Evolutionary conservation across 2,329 filamentous ascomycete species (phyloP), one percentile per base, ranked within the genome.

Genomic region (Malbranchea zuffiana): DNA sequence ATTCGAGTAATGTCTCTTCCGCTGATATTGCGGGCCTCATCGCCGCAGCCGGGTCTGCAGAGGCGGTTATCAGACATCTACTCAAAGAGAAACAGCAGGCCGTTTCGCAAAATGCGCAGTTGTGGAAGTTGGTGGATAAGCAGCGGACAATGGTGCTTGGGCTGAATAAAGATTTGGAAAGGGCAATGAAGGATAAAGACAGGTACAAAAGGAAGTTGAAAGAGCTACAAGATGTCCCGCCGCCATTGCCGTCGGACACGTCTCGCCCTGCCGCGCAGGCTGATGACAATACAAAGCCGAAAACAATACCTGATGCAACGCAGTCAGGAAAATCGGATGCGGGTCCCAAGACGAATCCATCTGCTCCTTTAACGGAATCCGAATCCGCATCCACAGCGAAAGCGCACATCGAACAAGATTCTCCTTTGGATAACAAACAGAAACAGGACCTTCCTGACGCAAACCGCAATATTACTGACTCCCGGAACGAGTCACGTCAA

Each of bases 51-150:
- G 90, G 88, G 34, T 93, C 85, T 35, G 72, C 87, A 11, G 88
- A 98, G 56, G 83, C 82, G 4, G 81, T 92, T 4, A 84, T 98
- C 42, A 75, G 85, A 48, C 84, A 90, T 51, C 66, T 98, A 33
- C 65, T 95, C 45, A 92, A 83, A 55, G 90, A 98, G 55, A 96
- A 95, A 59, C 78, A 88, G 45, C 82, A 84, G 32, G 82, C 86
- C 37, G 75, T 83, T 4, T 80, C 84, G 48, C 90, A 96, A 54
- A 96, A 96, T 55, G 70, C 79, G 12, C 88, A 98, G 57, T 65
- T 98, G 51, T 98, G 90, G 90, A 80, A 86, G 34, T 65, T 98
- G 31, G 86, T 98, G 33, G 88, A 96, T 58, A 96, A 98, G 65
- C 90, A 98, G 60, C 74, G 88, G 44, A 78, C 85, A 11, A 87